Conservation (phyloP, 495 filamentous ascomycete genomes). For the Sabuloglossum arenarium region DNA sequence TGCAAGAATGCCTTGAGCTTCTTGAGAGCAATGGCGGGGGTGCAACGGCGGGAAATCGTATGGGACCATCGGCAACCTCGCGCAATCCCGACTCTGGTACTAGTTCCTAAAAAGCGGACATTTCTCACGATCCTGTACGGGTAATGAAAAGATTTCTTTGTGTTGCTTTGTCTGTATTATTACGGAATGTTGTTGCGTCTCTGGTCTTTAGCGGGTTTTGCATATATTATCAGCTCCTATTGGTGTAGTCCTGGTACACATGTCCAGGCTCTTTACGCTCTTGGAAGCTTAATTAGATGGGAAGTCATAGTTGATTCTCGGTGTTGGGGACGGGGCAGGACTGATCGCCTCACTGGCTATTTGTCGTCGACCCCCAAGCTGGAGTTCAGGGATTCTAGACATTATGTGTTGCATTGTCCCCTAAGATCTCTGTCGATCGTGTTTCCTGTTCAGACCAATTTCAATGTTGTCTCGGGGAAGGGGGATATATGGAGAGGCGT, state of each 20-base stretch:
- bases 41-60: neutral
- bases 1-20: slow-evolving; percentile 4
- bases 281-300: slow-evolving; percentile 1
- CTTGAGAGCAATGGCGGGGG: neutral
- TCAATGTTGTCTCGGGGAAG: neutral
- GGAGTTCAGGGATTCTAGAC: slow-evolving; percentile 1
- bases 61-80: neutral
- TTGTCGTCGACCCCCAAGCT: neutral
- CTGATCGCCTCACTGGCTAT: neutral
- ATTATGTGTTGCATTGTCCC: neutral
- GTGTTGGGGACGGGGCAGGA: neutral
- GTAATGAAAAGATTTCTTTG: neutral
- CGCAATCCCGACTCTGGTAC: neutral
- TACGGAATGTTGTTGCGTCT: neutral
- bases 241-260: neutral
- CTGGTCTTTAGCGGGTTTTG: neutral
- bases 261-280: neutral
- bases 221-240: neutral
- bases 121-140: neutral
- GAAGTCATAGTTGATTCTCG: neutral
- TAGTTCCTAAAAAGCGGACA: neutral
- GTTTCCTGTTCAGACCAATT: neutral
- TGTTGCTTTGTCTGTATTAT: neutral
- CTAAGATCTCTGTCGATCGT: neutral
- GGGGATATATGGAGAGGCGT: neutral